These are phyloP conservation scores for Rasamsonia emersonii DNA, from an alignment of 2,329 filamentous ascomycete species.

Conservation along the genomic window DNA sequence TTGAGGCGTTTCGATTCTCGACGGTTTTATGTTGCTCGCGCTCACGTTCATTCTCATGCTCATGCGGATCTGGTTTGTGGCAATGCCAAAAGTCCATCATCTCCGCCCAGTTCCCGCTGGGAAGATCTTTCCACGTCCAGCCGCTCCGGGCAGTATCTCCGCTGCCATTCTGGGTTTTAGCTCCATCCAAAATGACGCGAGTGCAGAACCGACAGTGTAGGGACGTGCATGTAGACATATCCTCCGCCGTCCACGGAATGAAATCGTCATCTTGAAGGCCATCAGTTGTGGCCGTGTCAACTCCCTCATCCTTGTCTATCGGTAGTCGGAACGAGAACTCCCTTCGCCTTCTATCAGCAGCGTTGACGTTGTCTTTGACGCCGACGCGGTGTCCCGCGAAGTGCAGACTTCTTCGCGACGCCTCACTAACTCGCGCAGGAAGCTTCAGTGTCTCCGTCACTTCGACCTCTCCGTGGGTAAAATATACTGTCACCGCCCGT, in stretches of 20 bases:
- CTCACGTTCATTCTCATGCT: constrained; percentile 34
- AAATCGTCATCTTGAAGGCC: constrained; percentile 19
- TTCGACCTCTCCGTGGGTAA: constrained; percentile 19
- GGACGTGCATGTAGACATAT: constrained; percentile 24
- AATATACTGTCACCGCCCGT: constrained; percentile 26
- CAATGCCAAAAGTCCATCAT: constrained; percentile 99
- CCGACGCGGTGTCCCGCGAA: constrained; percentile 6
- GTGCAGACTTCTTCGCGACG: constrained; percentile 16
- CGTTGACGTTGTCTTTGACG: constrained; percentile 3
- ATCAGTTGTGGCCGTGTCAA: constrained; percentile 10
- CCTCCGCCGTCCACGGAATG: constrained; percentile 30
- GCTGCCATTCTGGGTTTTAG: background rate
- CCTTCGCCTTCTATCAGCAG: constrained; percentile 16
- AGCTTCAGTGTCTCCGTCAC: constrained; percentile 38
- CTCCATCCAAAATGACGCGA: constrained; percentile 18
- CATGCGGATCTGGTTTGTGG: constrained; percentile 66
- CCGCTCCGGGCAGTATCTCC: constrained; percentile 18
- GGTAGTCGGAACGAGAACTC: constrained; percentile 48
- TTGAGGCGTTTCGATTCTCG: constrained; percentile 41
- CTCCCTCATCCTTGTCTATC: constrained; percentile 33
- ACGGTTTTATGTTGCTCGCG: constrained; percentile 21
- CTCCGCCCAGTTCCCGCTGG: constrained; percentile 96
- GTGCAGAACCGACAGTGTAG: constrained; percentile 33
- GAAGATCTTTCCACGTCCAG: constrained; percentile 76
- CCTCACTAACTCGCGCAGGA: constrained; percentile 30